Evolutionary conservation across 768 basidiomycete genomes (phyloP).

Genomic region (Podaxis sp.): DNA sequence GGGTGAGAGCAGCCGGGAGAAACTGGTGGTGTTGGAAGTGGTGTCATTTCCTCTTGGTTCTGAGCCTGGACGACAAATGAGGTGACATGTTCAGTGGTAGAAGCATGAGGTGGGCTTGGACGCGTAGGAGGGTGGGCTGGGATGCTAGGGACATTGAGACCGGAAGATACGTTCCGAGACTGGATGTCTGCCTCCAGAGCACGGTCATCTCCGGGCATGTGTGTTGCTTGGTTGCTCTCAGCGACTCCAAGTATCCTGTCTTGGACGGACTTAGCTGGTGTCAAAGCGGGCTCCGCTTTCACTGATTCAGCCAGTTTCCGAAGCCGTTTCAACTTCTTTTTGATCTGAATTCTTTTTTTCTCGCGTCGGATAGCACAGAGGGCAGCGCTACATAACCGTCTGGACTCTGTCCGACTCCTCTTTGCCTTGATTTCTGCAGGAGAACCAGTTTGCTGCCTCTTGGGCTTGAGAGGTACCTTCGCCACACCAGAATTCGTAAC

Average conservation of each 20-base stretch:
- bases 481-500: not conserved
- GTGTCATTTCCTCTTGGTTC: not conserved
- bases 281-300: not conserved
- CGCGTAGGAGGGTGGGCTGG: not conserved
- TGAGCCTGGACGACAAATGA: too few species aligned
- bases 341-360: not conserved
- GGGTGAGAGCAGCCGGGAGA: not conserved
- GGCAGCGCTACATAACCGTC: not conserved
- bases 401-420: not conserved
- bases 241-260: not conserved
- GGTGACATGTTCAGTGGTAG: too few species aligned
- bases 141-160: not conserved
- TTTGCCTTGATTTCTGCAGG: not conserved
- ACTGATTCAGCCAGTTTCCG: not conserved
- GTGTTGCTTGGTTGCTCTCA: not conserved
- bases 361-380: not conserved
- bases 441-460: not conserved
- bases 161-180: not conserved
- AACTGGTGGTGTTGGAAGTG: not conserved
- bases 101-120: too few species aligned
- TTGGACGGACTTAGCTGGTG: not conserved
- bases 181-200: not conserved
- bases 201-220: not conserved
- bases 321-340: not conserved
- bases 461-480: not conserved